phyloP scores from a whole-genome alignment of 1,284 basidiomycete species.

The Microbotryum violaceum region DNA sequence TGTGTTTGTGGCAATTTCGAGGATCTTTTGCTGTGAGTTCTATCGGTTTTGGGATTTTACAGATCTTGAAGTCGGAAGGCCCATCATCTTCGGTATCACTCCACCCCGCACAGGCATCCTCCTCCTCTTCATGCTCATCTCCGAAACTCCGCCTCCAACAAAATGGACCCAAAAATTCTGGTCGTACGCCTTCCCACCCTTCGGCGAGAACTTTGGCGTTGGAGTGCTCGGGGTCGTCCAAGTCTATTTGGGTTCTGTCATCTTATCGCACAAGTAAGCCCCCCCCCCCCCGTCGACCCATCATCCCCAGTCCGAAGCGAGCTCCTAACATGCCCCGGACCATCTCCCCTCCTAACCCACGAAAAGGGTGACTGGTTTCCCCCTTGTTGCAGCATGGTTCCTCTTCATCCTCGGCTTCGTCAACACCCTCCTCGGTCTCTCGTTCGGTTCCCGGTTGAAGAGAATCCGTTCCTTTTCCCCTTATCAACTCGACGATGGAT shows the following conservation, averaged over 20 bases:
- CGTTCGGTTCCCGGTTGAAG: constrained; percentile 20
- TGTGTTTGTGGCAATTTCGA: constrained; percentile 27
- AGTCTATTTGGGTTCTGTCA: constrained; percentile 25
- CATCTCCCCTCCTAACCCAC: not conserved
- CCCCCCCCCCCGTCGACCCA: too few relatives aligned
- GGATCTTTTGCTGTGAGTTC: constrained; percentile 16
- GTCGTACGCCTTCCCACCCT: constrained; percentile 29
- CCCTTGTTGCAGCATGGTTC: constrained; percentile 74
- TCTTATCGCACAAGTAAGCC: constrained; percentile 20
- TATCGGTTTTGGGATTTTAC: not conserved
- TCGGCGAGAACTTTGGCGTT: constrained; percentile 24
- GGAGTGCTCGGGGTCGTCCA: constrained; percentile 29
- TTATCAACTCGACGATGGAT: too few relatives aligned
- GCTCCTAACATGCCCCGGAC: not conserved
- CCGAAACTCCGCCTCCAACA: constrained; percentile 20
- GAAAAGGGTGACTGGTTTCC: constrained; percentile 47
- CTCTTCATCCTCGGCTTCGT: constrained; percentile 74
- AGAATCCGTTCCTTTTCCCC: constrained; percentile 15
- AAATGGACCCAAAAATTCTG: constrained; percentile 22
- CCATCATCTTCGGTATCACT: not conserved
- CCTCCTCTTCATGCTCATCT: constrained; percentile 25
- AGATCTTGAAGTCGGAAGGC: not conserved
- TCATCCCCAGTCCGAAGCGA: too few relatives aligned
- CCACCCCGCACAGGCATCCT: constrained; percentile 14
- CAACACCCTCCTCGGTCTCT: constrained; percentile 57